Conservation (phyloP, 176 grass and related monocot species). For the Guadua angustifolia region DNA sequence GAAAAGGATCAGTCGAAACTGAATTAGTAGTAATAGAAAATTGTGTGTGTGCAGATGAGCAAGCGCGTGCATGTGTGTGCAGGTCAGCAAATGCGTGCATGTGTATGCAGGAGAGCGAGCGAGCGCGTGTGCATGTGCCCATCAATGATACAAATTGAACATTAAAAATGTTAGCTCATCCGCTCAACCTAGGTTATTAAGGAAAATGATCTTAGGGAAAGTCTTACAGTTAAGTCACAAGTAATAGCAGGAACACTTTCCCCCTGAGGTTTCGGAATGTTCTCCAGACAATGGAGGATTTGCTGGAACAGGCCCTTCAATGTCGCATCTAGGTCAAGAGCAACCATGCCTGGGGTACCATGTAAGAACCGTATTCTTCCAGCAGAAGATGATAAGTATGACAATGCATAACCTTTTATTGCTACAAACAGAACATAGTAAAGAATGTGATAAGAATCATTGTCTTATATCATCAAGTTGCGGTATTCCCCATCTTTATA, state of each 20-base stretch:
- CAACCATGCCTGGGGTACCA: conserved; percentile 98
- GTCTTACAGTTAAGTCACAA: conserved; percentile 74
- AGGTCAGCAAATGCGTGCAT: too few species aligned
- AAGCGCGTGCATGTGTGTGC: too few species aligned
- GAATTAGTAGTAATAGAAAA: too few species aligned
- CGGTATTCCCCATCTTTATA: neutral
- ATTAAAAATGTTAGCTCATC: neutral
- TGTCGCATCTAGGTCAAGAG: conserved; percentile 90
- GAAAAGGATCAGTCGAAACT: too few species aligned
- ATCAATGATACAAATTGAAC: too few species aligned
- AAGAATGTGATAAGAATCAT: conserved; percentile 18
- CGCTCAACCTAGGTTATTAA: neutral
- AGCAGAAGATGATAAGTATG: conserved; percentile 87
- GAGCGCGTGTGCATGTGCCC: too few species aligned
- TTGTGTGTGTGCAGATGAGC: too few species aligned
- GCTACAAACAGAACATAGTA: conserved; percentile 60
- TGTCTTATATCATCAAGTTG: conserved; percentile 18
- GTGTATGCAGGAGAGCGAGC: too few species aligned
- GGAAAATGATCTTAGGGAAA: conserved; percentile 6
- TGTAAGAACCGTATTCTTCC: conserved; percentile 95
- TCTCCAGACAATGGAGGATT: conserved; percentile 94
- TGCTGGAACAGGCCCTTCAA: conserved; percentile 92
- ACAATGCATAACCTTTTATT: conserved; percentile 95
- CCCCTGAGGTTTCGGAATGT: conserved; percentile 87
- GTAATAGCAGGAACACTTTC: conserved; percentile 75